These are phyloP conservation scores for Boletus coccyginus DNA, from an alignment of 768 basidiomycete species.

Conservation along the genomic window DNA sequence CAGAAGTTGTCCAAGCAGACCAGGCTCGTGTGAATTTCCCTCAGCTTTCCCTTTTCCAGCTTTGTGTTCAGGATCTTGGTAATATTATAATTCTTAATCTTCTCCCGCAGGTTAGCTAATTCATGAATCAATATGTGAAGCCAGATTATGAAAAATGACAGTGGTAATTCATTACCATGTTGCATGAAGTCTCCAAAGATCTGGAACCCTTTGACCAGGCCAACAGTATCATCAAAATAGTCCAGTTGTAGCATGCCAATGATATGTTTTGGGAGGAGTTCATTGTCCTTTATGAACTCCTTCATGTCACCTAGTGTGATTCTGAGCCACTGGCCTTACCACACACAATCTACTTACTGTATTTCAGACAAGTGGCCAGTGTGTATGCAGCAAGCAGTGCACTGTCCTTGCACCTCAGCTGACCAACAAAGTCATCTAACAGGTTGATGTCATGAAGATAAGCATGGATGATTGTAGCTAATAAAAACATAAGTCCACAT, in stretches of 20 bases:
- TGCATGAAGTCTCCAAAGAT: constrained; percentile 22
- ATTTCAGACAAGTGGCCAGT: constrained; percentile 13
- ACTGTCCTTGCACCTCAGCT: constrained; percentile 13
- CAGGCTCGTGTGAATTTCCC: constrained; percentile 21
- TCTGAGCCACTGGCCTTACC: neutral
- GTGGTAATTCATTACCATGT: constrained; percentile 7
- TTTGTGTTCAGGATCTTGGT: constrained; percentile 12
- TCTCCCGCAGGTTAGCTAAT: constrained; percentile 12
- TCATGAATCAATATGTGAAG: neutral
- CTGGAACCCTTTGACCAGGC: constrained; percentile 24
- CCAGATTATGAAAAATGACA: neutral
- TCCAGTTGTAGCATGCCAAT: constrained; percentile 23
- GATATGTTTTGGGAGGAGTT: constrained; percentile 14
- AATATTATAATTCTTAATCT: constrained; percentile 14
- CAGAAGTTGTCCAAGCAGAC: constrained; percentile 23
- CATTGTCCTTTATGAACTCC: constrained; percentile 3
- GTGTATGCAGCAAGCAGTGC: constrained; percentile 24
- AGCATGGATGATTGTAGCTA: constrained; percentile 5
- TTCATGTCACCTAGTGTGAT: constrained; percentile 13
- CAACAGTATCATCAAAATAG: constrained; percentile 26
- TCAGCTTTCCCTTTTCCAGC: constrained; percentile 9
- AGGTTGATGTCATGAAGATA: constrained; percentile 7
- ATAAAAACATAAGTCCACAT: neutral
- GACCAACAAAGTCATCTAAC: constrained; percentile 12
- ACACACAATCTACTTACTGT: constrained; percentile 6